These are phyloP conservation scores for Colletotrichum phormii DNA, from an alignment of 2,329 filamentous ascomycete species.

Conservation along the genomic window DNA sequence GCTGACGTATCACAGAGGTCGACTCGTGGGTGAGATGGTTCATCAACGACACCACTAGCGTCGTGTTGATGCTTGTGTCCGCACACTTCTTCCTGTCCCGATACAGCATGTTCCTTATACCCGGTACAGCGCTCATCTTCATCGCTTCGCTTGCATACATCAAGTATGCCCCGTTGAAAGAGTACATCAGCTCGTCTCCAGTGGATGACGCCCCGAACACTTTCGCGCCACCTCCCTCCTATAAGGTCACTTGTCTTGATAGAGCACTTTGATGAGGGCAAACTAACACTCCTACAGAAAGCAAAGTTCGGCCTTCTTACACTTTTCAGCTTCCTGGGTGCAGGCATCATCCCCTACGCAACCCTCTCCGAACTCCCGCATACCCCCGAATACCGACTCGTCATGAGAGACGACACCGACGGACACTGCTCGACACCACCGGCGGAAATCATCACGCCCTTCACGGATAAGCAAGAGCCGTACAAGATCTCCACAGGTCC, in stretches of 20 bases:
- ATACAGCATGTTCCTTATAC: constrained; percentile 41
- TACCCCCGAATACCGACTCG: constrained; percentile 30
- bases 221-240: neutral
- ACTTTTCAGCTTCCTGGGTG: constrained; percentile 25
- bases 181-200: constrained; percentile 2
- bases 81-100: constrained; percentile 40
- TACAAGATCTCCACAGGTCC: constrained; percentile 14
- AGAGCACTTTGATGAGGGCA: neutral
- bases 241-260: neutral
- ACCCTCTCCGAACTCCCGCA: constrained; percentile 33
- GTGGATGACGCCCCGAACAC: neutral
- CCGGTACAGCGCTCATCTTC: constrained; percentile 43
- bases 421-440: constrained; percentile 21
- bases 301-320: constrained; percentile 23
- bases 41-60: constrained; percentile 44
- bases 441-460: constrained; percentile 10
- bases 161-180: constrained; percentile 39
- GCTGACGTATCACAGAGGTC: constrained; percentile 39
- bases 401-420: constrained; percentile 30
- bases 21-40: constrained; percentile 47
- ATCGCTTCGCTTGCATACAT: constrained; percentile 45
- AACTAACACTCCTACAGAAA: constrained; percentile 4
- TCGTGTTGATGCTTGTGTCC: constrained; percentile 44
- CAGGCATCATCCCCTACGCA: constrained; percentile 34
- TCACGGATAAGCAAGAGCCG: constrained; percentile 22